A percentile compares a stretch with the other conserved stretches of the same genome.
Evolutionary conservation across 495 filamentous ascomycete genomes (phyloP).

Genomic region (Aspergillus asperescens): DNA sequence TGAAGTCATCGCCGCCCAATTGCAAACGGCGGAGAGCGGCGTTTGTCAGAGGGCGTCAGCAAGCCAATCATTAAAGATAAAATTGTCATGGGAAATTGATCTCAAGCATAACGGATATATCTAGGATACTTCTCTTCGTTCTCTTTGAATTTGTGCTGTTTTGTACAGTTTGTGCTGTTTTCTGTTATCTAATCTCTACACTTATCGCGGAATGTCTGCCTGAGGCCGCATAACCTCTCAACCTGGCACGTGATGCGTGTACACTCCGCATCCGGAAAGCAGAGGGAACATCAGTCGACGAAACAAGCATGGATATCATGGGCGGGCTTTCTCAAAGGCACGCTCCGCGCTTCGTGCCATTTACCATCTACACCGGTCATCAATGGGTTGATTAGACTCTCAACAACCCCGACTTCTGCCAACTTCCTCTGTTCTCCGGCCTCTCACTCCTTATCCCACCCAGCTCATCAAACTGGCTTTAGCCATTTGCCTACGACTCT

Average conservation of each 20-base stretch:
- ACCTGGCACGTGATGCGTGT: not conserved
- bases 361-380: not conserved
- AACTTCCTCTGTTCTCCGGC: not conserved
- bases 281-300: not conserved
- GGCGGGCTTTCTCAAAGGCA: not conserved
- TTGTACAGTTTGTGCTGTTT: no score
- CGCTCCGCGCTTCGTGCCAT: not conserved
- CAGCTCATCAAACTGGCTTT: not conserved
- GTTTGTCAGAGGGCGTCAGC: no score
- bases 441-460: not conserved
- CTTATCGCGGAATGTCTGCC: not conserved
- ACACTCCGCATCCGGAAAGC: not conserved
- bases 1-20: not conserved
- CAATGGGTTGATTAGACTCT: not conserved
- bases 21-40: slow-evolving; percentile 8
- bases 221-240: not conserved
- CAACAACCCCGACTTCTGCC: no score
- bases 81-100: no score
- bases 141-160: no score
- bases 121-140: no score
- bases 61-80: no score
- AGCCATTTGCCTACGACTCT: not conserved
- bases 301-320: not conserved
- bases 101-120: no score
- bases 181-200: not conserved